These are phyloP conservation scores for Chlamydomonas applanata DNA, from an alignment of 139 green algal species.

Conservation along the genomic window DNA sequence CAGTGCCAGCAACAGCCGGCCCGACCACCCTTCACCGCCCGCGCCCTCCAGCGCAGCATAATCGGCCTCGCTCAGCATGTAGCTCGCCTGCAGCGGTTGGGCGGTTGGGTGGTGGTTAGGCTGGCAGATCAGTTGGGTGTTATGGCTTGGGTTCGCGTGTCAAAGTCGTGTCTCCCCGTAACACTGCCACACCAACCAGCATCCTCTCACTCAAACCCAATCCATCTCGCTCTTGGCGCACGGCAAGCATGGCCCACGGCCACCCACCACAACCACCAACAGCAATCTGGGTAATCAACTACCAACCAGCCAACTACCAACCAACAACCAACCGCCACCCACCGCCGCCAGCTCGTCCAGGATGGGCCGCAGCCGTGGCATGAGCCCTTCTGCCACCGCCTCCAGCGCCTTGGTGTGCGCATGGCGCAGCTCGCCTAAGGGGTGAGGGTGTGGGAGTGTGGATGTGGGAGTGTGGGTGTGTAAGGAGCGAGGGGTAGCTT, in stretches of 20 bases:
- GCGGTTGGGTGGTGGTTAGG: neutral
- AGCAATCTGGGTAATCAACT: neutral
- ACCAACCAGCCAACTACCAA: too few species aligned
- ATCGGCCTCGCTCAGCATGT: slow-evolving; percentile 75
- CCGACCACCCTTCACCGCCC: slow-evolving; percentile 62
- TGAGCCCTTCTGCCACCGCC: slow-evolving; percentile 64
- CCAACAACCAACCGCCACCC: slow-evolving; percentile 17
- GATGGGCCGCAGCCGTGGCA: slow-evolving; percentile 60
- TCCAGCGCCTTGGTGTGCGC: slow-evolving; percentile 63
- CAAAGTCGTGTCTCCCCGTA: too few species aligned
- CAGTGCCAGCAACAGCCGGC: slow-evolving; percentile 65
- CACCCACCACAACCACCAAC: neutral
- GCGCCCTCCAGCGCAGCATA: slow-evolving; percentile 54
- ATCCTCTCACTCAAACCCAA: too few species aligned
- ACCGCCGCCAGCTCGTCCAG: slow-evolving; percentile 70
- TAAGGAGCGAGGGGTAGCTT: too few species aligned
- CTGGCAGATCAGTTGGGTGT: neutral
- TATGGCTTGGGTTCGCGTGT: neutral
- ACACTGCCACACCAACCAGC: too few species aligned
- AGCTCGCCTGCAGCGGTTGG: slow-evolving; percentile 46
- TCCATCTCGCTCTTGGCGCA: too few species aligned
- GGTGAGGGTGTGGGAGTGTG: too few species aligned
- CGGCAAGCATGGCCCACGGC: too few species aligned
- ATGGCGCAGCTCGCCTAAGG: slow-evolving; percentile 62
- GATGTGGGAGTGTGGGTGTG: too few species aligned